Conservation (phyloP, 768 basidiomycete species). For the Myochromella boudieri region DNA sequence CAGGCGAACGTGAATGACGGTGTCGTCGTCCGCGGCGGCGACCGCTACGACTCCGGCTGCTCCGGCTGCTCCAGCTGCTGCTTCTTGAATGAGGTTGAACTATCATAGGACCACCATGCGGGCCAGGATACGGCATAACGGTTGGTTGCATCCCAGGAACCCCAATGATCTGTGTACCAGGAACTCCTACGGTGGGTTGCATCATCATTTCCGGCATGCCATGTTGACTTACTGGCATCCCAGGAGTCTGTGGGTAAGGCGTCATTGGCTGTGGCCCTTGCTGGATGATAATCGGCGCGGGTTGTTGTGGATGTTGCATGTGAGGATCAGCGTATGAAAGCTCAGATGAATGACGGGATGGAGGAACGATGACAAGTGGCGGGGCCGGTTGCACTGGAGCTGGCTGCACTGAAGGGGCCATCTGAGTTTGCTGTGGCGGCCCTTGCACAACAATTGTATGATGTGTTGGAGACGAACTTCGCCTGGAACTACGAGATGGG, state of each 20-base stretch:
- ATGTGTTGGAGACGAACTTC: neutral
- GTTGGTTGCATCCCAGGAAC: neutral
- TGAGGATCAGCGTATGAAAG: too few relatives aligned
- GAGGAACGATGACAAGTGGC: constrained; percentile 6
- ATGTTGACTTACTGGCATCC: neutral
- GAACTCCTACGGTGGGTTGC: too few relatives aligned
- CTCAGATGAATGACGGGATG: too few relatives aligned
- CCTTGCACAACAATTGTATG: neutral
- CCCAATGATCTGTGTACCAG: too few relatives aligned
- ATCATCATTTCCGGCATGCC: neutral
- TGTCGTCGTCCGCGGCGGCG: neutral
- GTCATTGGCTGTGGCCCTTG: neutral
- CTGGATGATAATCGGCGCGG: constrained; percentile 11
- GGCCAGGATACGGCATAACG: neutral
- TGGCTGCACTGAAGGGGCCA: constrained; percentile 1
- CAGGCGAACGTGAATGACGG: neutral
- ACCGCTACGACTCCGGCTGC: neutral
- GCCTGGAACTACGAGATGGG: neutral
- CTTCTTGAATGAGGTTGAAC: neutral
- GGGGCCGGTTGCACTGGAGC: constrained; percentile 2
- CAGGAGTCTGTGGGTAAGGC: neutral
- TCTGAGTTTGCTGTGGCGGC: constrained; percentile 15
- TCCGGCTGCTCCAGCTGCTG: neutral
- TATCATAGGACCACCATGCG: neutral
- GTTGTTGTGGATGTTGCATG: neutral